Evolutionary conservation across 345 rosid species (phyloP).

Genomic region (Brassica carinata): DNA sequence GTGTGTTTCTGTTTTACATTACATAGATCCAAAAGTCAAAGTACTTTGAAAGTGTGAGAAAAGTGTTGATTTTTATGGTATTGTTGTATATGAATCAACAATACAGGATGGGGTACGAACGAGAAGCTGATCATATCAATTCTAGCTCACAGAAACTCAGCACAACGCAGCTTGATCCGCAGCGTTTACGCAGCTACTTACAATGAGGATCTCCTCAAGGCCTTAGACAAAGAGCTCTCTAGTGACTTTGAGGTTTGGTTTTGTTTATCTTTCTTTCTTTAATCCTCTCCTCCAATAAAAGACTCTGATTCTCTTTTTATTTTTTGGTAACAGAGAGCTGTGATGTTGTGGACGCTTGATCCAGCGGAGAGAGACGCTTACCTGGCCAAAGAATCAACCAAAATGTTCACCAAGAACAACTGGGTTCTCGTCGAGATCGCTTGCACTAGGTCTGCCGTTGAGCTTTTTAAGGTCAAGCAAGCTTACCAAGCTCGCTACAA

Average conservation of each 20-base stretch:
- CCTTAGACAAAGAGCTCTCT: slow-evolving; percentile 67
- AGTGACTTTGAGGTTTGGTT: slow-evolving; percentile 64
- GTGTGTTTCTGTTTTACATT: not conserved
- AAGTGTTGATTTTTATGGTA: not conserved
- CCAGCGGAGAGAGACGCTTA: slow-evolving; percentile 69
- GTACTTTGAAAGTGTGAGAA: not conserved
- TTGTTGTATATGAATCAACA: slow-evolving; percentile 7
- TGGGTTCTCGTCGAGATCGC: slow-evolving; percentile 79
- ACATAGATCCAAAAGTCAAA: not conserved
- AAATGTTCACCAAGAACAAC: slow-evolving; percentile 72
- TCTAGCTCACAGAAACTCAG: slow-evolving; percentile 65
- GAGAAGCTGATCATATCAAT: slow-evolving; percentile 73
- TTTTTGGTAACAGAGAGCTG: slow-evolving; percentile 46
- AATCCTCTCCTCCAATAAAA: not conserved
- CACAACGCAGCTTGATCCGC: slow-evolving; percentile 59
- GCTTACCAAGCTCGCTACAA: slow-evolving; percentile 73
- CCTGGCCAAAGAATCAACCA: slow-evolving; percentile 68
- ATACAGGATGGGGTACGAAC: slow-evolving; percentile 84
- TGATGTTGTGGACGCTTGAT: slow-evolving; percentile 69
- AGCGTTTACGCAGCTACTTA: slow-evolving; percentile 60
- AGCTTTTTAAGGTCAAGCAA: slow-evolving; percentile 59
- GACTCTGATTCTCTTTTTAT: too few relatives aligned
- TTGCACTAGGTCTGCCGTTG: slow-evolving; percentile 67
- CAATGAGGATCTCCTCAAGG: slow-evolving; percentile 67
- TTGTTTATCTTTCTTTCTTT: not conserved